Percentiles rank a stretch among this genome's conserved stretches.
Conservation (phyloP, 805 yeast genomes). For the Teunomyces pallodes region DNA sequence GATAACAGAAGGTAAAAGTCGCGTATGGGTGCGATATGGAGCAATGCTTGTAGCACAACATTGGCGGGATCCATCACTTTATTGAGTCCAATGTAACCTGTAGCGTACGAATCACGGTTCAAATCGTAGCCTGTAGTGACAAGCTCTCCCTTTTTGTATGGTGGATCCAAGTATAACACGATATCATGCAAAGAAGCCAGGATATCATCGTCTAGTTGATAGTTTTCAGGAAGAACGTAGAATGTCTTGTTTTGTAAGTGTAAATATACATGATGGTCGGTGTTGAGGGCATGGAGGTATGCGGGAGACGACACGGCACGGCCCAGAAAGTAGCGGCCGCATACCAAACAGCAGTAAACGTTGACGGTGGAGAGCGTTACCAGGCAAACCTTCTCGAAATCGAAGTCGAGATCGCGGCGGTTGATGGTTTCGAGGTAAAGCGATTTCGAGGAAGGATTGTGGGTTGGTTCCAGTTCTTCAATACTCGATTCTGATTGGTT, state of each 20-base stretch:
- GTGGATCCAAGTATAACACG: conserved; percentile 51
- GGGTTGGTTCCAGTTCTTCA: too few species aligned
- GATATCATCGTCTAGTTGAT: conserved; percentile 24
- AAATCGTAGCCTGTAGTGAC: conserved; percentile 43
- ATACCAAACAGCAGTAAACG: conserved; percentile 68
- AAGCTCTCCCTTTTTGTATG: conserved; percentile 26
- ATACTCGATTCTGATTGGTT: too few species aligned
- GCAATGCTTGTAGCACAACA: conserved; percentile 52
- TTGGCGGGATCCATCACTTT: conserved; percentile 51
- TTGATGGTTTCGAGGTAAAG: conserved; percentile 44
- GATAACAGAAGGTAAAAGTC: conserved; percentile 19
- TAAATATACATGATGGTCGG: conserved; percentile 61
- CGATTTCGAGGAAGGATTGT: not conserved
- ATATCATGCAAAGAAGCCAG: conserved; percentile 46
- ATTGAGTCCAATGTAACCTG: conserved; percentile 68
- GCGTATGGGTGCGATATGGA: conserved; percentile 54
- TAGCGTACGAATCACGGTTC: conserved; percentile 44
- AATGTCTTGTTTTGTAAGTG: conserved; percentile 49
- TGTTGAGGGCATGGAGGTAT: conserved; percentile 61
- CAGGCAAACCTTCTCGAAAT: conserved; percentile 64
- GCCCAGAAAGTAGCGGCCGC: conserved; percentile 75
- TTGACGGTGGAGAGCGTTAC: conserved; percentile 59
- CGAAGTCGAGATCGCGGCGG: conserved; percentile 56
- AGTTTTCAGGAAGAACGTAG: conserved; percentile 64
- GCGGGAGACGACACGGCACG: conserved; percentile 64